Conservation (phyloP, 2,329 filamentous ascomycete species). For the Xylariaceae sp. region DNA sequence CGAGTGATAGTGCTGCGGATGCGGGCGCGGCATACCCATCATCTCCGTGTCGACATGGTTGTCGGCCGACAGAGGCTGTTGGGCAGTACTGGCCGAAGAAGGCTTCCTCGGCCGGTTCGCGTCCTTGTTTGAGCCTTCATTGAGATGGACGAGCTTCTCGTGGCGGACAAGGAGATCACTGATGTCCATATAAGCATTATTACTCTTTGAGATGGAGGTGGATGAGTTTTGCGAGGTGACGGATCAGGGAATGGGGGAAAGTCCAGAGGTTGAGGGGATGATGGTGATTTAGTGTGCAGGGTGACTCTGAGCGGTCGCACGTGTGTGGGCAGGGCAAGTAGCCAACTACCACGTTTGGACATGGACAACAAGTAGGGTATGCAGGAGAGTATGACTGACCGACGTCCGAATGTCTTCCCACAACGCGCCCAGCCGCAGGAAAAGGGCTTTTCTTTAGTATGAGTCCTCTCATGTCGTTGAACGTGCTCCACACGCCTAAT, state of each 20-base stretch:
- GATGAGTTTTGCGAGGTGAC: conserved; percentile 9
- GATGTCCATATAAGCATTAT: conserved; percentile 56
- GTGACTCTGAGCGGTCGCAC: conserved; percentile 16
- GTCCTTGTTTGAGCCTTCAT: conserved; percentile 52
- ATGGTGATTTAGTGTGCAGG: conserved; percentile 12
- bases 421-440: conserved; percentile 55
- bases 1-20: conserved; percentile 36
- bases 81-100: conserved; percentile 41
- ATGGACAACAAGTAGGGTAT: conserved; percentile 7
- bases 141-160: conserved; percentile 61
- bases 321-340: conserved; percentile 15
- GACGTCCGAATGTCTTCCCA: conserved; percentile 59
- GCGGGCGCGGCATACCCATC: conserved; percentile 37
- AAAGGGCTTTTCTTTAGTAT: conserved; percentile 64
- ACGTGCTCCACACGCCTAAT: conserved; percentile 60
- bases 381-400: conserved; percentile 40
- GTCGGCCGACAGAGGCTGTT: conserved; percentile 44
- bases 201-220: conserved; percentile 19
- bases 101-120: conserved; percentile 45
- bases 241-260: conserved; percentile 8
- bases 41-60: conserved; percentile 43
- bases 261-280: conserved; percentile 1
- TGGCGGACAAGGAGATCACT: conserved; percentile 61
- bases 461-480: conserved; percentile 59
- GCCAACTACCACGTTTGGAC: conserved; percentile 10